Base-by-base conservation (phyloP, 148 eudicot genomes). In the Rhododendron kiyosumense region DNA sequence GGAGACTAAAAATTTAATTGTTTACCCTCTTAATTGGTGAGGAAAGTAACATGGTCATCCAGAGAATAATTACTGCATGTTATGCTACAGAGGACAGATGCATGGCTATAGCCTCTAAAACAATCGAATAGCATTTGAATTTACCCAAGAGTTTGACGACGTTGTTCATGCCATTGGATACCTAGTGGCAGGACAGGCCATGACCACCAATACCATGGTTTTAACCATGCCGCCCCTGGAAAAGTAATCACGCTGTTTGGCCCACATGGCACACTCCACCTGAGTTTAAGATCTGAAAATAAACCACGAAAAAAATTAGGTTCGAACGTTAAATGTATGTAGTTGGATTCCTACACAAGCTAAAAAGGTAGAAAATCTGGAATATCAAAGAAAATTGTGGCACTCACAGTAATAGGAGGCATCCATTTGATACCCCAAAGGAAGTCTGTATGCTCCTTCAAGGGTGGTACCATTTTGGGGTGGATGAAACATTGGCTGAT, bases 191-290 rank as follows among this genome's bases (percentile, higher is more conserved):
- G 92, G 80, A 94, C 94, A 54, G 99, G 99, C 94, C 95, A 97
- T 8, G 99, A 92, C 99, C 98, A 97, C 98, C 99, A 95, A 87
- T 97, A 95, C 99, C 99, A 97, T 12, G 99, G 99, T 83, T 97
- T 97, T 85, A 97, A 74, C 98, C 95, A 93, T 22, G 95, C 89
- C 0, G 96, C 98, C 22, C 98, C 92, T 1, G 99, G 99, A 88
- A 95, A 97, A 38, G 99, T 97, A 59, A 97, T 93, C 85, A 97
- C 98, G 57, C 99, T 97, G 86, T 97, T 97, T 13, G 96, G 96
- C 77, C 99, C 98, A 87, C 99, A 97, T 0, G 99, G 99, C 34
- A 97, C 95, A 67, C 90, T 93, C 99, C 99, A 97, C 3, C 92
- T 91, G 34, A 97, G 95, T 87, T 84, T 93, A 18, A 95, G 92